Evolutionary conservation across 2,329 filamentous ascomycete genomes (phyloP).

Genomic region (Grosmannia huntii): DNA sequence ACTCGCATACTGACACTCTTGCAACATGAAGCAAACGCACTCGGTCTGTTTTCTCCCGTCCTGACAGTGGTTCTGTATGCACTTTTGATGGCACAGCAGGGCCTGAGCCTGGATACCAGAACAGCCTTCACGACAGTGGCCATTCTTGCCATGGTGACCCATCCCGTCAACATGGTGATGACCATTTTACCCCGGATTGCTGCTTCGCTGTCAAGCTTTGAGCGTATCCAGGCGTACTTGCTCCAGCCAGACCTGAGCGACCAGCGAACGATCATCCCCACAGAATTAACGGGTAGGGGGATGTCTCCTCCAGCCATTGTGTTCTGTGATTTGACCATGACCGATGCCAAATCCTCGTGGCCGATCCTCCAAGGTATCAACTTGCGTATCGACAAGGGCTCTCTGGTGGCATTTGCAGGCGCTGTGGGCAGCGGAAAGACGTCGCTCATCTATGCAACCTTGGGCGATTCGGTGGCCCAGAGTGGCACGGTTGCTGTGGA

Average conservation of each 20-base stretch:
- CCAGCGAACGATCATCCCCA: background rate
- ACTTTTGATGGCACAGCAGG: slow-evolving; percentile 13
- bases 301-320: background rate
- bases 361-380: slow-evolving; percentile 14
- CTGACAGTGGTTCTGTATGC: slow-evolving; percentile 25
- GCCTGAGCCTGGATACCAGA: slow-evolving; percentile 17
- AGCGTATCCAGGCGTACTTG: slow-evolving; percentile 25
- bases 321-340: slow-evolving; percentile 8
- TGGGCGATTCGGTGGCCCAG: slow-evolving; percentile 16
- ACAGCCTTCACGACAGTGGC: slow-evolving; percentile 28
- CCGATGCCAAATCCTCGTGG: background rate
- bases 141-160: slow-evolving; percentile 25
- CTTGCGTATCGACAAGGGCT: slow-evolving; percentile 13
- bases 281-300: background rate
- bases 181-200: slow-evolving; percentile 23
- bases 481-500: slow-evolving; percentile 1
- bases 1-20: background rate
- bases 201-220: slow-evolving; percentile 21
- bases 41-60: slow-evolving; percentile 28
- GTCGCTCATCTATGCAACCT: slow-evolving; percentile 15
- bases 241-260: background rate
- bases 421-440: slow-evolving; percentile 20
- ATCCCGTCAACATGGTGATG: slow-evolving; percentile 32
- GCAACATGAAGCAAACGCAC: slow-evolving; percentile 22
- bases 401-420: slow-evolving; percentile 16